Conservation (phyloP, 495 filamentous ascomycete species). For the Rhypophila decipiens region DNA sequence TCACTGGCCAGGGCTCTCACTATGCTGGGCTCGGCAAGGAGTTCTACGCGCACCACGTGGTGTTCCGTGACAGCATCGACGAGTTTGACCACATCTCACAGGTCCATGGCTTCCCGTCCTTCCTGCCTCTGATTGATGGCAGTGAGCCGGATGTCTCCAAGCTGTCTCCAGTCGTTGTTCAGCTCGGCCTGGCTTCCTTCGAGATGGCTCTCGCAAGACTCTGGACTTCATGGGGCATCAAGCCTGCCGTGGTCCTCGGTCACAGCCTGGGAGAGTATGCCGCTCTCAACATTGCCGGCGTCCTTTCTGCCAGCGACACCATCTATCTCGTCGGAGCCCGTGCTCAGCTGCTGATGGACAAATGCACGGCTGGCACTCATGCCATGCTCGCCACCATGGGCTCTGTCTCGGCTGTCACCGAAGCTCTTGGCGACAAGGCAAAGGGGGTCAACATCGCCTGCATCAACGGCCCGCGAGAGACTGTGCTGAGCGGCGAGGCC, state of each 20-base stretch:
- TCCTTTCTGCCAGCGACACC: slow-evolving; percentile 70
- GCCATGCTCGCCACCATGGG: slow-evolving; percentile 57
- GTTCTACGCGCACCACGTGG: slow-evolving; percentile 55
- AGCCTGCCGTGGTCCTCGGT: slow-evolving; percentile 70
- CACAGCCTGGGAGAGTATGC: slow-evolving; percentile 89
- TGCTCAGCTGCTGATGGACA: slow-evolving; percentile 65
- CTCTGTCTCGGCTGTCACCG: slow-evolving; percentile 31
- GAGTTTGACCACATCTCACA: slow-evolving; percentile 62
- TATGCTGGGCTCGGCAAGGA: slow-evolving; percentile 65
- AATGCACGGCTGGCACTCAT: slow-evolving; percentile 67
- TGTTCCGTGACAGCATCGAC: slow-evolving; percentile 66
- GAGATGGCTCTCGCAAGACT: slow-evolving; percentile 81
- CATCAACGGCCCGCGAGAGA: slow-evolving; percentile 55
- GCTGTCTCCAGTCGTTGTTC: slow-evolving; percentile 67
- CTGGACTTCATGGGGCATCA: slow-evolving; percentile 75
- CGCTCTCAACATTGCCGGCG: slow-evolving; percentile 72
- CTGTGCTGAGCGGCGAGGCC: slow-evolving; percentile 52
- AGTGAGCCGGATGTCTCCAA: slow-evolving; percentile 49
- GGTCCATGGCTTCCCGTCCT: slow-evolving; percentile 64
- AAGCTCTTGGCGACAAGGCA: slow-evolving; percentile 31
- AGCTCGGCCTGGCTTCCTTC: slow-evolving; percentile 70
- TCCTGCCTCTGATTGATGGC: slow-evolving; percentile 61
- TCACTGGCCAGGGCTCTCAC: slow-evolving; percentile 66
- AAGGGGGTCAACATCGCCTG: slow-evolving; percentile 46
- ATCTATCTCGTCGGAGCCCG: slow-evolving; percentile 75